Conservation (phyloP, 2,329 filamentous ascomycete genomes). For the Pezicula neosporulosa region DNA sequence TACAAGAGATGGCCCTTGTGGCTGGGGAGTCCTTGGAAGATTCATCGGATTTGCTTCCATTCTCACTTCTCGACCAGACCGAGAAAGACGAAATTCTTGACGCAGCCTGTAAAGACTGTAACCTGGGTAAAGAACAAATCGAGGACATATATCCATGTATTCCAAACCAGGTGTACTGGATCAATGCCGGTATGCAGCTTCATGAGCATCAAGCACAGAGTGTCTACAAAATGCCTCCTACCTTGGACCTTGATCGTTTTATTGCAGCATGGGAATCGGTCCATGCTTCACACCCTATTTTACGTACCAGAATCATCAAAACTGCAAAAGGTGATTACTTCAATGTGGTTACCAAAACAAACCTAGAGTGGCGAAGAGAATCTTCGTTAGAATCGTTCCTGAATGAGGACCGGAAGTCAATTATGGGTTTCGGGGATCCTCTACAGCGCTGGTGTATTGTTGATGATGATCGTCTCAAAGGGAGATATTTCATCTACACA, state of each 20-base stretch:
- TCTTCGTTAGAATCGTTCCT: conserved; percentile 2
- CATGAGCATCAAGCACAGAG: conserved; percentile 3
- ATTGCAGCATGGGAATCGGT: conserved; percentile 2
- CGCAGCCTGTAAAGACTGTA: too few species aligned
- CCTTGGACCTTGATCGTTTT: neutral
- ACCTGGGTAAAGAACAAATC: too few species aligned
- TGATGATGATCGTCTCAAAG: neutral
- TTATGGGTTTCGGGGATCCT: conserved; percentile 3
- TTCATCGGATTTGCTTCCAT: too few species aligned
- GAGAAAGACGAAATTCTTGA: too few species aligned
- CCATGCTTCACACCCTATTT: conserved; percentile 12
- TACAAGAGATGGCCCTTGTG: conserved; percentile 1
- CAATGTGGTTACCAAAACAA: conserved; percentile 1
- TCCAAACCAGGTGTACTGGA: neutral
- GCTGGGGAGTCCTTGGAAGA: too few species aligned
- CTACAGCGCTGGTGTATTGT: conserved; percentile 3
- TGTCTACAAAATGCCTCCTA: neutral
- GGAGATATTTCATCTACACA: conserved; percentile 6
- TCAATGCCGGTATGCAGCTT: neutral
- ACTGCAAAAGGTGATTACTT: neutral
- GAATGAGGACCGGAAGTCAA: neutral
- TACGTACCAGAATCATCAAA: conserved; percentile 28
- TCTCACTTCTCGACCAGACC: too few species aligned
- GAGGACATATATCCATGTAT: neutral
- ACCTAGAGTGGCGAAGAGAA: neutral